phyloP scores from a whole-genome alignment of 1,284 basidiomycete genomes.

The Tylopilus sp. region DNA sequence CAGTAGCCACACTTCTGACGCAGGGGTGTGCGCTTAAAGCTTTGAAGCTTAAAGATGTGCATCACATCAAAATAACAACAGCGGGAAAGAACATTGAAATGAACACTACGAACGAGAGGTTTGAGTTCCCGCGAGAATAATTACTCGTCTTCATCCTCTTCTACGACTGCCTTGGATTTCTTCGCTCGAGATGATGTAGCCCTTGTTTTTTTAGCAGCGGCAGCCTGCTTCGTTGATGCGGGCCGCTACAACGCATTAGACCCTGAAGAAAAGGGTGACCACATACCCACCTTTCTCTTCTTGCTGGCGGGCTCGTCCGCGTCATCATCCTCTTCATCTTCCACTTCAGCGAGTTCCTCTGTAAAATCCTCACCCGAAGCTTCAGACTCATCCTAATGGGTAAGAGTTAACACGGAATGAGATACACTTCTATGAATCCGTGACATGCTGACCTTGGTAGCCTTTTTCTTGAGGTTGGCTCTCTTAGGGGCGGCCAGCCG shows the following conservation, averaged over 20 bases:
- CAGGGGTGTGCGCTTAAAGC: background rate
- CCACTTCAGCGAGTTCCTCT: constrained; percentile 29
- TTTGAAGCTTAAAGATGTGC: background rate
- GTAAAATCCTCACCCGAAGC: constrained; percentile 32
- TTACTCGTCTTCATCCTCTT: constrained; percentile 34
- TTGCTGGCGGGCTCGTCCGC: constrained; percentile 23
- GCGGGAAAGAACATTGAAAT: constrained; percentile 2
- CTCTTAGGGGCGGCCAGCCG: constrained; percentile 27
- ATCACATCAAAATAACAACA: constrained; percentile 6
- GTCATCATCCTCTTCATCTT: constrained; percentile 30
- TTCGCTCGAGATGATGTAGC: constrained; percentile 26
- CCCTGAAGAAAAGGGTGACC: background rate
- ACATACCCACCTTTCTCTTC: constrained; percentile 31
- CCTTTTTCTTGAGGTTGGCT: constrained; percentile 26
- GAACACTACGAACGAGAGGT: constrained; percentile 5
- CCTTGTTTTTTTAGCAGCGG: constrained; percentile 25
- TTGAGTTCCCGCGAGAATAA: background rate
- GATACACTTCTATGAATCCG: background rate
- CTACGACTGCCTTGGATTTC: constrained; percentile 30
- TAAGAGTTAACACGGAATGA: background rate
- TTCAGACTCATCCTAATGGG: constrained; percentile 29
- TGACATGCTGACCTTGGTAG: constrained; percentile 35
- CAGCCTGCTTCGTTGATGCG: constrained; percentile 24
- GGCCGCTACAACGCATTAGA: constrained; percentile 28
- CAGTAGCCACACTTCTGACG: background rate